phyloP scores from a whole-genome alignment of 1,284 basidiomycete species.

The Trichosporon coremiiforme region DNA sequence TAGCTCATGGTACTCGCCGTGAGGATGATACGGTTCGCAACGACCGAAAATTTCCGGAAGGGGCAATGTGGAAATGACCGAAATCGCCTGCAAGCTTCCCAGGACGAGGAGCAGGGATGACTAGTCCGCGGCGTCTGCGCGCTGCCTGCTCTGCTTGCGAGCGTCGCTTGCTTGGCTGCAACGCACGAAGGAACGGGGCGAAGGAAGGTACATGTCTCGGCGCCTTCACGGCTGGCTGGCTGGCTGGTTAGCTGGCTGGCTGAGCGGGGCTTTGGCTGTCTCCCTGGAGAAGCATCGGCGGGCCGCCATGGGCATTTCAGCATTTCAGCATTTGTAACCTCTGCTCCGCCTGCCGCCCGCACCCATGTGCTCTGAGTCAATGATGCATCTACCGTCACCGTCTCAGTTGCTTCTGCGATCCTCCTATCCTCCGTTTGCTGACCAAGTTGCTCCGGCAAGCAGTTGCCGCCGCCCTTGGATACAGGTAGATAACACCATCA shows the following conservation, averaged over 20 bases:
- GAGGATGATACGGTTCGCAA: constrained; percentile 84
- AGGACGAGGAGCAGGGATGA: neutral
- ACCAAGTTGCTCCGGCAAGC: neutral
- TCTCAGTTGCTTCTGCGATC: neutral
- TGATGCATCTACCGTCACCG: constrained; percentile 4
- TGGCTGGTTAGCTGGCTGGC: neutral
- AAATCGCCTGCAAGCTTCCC: neutral
- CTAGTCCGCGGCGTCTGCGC: neutral
- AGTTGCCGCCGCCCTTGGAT: neutral
- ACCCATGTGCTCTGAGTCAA: neutral
- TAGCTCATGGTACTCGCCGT: constrained; percentile 49
- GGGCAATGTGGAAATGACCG: constrained; percentile 7
- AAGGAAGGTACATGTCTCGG: neutral
- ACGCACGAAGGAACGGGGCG: neutral
- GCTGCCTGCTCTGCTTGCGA: neutral
- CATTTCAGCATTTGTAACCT: constrained; percentile 1
- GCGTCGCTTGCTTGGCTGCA: too few relatives aligned
- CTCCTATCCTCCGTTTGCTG: neutral
- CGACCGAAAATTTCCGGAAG: constrained; percentile 56
- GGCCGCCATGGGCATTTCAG: constrained; percentile 8
- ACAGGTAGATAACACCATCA: neutral
- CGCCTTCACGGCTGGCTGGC: neutral
- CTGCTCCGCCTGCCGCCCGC: neutral
- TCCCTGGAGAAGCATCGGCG: neutral
- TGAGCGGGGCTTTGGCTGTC: too few relatives aligned